Evolutionary conservation across 805 yeast genomes (phyloP).

Genomic region (Hanseniaspora hatyaiensis): DNA sequence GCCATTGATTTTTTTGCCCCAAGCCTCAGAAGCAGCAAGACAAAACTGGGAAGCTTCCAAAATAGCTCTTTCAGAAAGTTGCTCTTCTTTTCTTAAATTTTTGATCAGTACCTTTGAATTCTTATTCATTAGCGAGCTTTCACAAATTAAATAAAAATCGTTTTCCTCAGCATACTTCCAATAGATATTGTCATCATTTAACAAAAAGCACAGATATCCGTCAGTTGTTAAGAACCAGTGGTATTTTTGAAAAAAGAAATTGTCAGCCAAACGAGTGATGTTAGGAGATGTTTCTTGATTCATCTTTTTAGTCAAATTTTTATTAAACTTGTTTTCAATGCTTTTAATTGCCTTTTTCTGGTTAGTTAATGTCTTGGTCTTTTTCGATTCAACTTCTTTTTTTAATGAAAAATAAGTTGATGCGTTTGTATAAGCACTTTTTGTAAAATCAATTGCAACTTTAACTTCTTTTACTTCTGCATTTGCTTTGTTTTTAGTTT

Average conservation of each 20-base stretch:
- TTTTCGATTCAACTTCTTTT: slow-evolving; percentile 65
- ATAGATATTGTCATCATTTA: slow-evolving; percentile 77
- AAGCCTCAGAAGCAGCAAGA: slow-evolving; percentile 71
- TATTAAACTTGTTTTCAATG: slow-evolving; percentile 65
- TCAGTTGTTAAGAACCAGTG: slow-evolving; percentile 90
- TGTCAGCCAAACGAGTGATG: slow-evolving; percentile 50
- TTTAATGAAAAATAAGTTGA: slow-evolving; percentile 66
- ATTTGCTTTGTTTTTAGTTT: slow-evolving; percentile 4
- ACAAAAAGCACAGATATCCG: slow-evolving; percentile 62
- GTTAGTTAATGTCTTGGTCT: slow-evolving; percentile 65
- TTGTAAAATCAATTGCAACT: slow-evolving; percentile 53
- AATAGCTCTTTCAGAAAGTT: slow-evolving; percentile 71
- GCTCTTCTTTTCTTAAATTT: slow-evolving; percentile 60
- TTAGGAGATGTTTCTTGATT: slow-evolving; percentile 42
- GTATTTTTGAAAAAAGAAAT: slow-evolving; percentile 88
- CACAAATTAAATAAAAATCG: slow-evolving; percentile 53
- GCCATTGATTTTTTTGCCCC: slow-evolving; percentile 55
- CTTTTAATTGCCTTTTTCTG: slow-evolving; percentile 68
- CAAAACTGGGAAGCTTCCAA: slow-evolving; percentile 82
- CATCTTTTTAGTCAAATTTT: slow-evolving; percentile 54
- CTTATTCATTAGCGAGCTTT: slow-evolving; percentile 51
- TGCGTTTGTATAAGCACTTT: slow-evolving; percentile 84
- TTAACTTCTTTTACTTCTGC: slow-evolving; percentile 27
- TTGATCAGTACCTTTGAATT: slow-evolving; percentile 68
- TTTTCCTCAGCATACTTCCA: slow-evolving; percentile 62